Percentiles rank a stretch among this genome's conserved stretches.
phyloP scores from a whole-genome alignment of 2,329 filamentous ascomycete genomes.

The Sphaerulina vaccinii region DNA sequence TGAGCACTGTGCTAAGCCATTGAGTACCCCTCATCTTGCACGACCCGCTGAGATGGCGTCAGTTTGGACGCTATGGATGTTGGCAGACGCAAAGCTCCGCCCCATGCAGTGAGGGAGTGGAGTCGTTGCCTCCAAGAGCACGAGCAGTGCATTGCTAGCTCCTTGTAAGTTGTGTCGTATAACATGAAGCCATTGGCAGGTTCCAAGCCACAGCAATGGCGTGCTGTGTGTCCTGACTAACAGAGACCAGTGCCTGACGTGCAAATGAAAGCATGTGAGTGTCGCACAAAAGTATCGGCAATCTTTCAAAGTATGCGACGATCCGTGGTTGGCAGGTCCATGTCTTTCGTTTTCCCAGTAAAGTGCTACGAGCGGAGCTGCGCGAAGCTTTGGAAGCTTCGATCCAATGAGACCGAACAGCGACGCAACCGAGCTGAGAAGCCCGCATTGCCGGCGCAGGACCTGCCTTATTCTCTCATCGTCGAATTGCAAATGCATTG shows the following conservation, averaged over 20 bases:
- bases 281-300: neutral
- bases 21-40: slow-evolving; percentile 8
- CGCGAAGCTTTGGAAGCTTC: slow-evolving; percentile 2
- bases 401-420: slow-evolving; percentile 3
- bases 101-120: slow-evolving; percentile 3
- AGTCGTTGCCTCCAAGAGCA: neutral
- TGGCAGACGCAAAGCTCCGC: slow-evolving; percentile 4
- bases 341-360: neutral
- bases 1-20: neutral
- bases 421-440: slow-evolving; percentile 1
- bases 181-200: neutral
- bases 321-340: neutral
- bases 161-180: neutral
- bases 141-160: slow-evolving; percentile 1
- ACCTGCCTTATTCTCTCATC: slow-evolving; percentile 1
- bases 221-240: neutral
- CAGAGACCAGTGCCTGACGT: neutral
- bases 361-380: slow-evolving; percentile 4
- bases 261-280: neutral
- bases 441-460: neutral
- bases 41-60: slow-evolving; percentile 6
- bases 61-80: slow-evolving; percentile 2
- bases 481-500: neutral
- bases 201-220: slow-evolving; percentile 2
- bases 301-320: slow-evolving; percentile 1